Conservation (phyloP, 2,329 filamentous ascomycete genomes). For the Apiospora malaysiana region DNA sequence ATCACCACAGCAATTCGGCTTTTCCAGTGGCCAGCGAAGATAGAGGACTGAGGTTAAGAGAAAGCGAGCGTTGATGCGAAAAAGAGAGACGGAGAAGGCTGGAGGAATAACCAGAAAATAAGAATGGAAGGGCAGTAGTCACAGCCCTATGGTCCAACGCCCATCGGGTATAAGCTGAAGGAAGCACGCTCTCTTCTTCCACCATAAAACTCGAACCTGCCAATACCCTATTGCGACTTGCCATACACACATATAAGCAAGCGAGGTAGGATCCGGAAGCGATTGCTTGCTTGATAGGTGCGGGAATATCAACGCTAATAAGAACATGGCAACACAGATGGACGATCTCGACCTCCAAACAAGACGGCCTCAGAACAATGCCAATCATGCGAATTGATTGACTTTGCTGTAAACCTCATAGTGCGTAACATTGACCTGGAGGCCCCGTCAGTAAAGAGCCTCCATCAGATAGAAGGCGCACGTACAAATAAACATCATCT, state of each 20-base stretch:
- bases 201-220: background rate
- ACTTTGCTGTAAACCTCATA: background rate
- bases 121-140: too few species aligned
- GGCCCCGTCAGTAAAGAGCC: background rate
- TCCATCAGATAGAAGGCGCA: background rate
- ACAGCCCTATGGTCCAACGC: background rate
- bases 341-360: background rate
- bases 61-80: too few species aligned
- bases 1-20: background rate
- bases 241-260: background rate
- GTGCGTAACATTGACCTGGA: background rate
- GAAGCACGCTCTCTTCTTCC: background rate
- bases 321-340: background rate
- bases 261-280: background rate
- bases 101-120: too few species aligned
- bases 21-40: background rate
- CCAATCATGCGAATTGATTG: background rate
- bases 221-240: background rate
- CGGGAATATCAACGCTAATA: background rate
- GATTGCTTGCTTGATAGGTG: slow-evolving; percentile 12
- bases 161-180: background rate
- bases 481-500: background rate
- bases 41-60: background rate
- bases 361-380: background rate
- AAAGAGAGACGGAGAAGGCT: too few species aligned